Percentiles rank a stretch among this genome's conserved stretches.
These are phyloP conservation scores for Colletotrichum lentis DNA, from an alignment of 2,329 filamentous ascomycete genomes.

Conservation along the genomic window DNA sequence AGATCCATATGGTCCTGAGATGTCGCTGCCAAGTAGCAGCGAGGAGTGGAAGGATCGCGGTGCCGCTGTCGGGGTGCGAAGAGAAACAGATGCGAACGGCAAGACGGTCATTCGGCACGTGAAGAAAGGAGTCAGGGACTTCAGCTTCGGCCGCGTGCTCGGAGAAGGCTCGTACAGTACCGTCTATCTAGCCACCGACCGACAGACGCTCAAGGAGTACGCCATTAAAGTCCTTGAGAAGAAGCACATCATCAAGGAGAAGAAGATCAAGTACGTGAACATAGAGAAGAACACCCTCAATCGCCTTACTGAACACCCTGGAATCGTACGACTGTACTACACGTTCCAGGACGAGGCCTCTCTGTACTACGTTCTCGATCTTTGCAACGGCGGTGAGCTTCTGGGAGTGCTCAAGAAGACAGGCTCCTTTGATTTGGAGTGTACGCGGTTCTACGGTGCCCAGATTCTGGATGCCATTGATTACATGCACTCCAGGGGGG, in stretches of 20 bases:
- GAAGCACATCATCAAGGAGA: constrained; percentile 99
- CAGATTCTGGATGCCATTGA: constrained; percentile 96
- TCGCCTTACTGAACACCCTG: constrained; percentile 92
- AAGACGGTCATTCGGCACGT: constrained; percentile 82
- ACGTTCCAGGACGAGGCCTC: constrained; percentile 98
- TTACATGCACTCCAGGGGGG: constrained; percentile 96
- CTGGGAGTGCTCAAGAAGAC: constrained; percentile 93
- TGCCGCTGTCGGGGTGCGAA: constrained; percentile 82
- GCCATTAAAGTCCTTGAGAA: constrained; percentile 99
- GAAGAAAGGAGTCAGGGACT: constrained; percentile 97
- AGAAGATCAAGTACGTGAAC: constrained; percentile 99
- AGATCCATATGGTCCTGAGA: constrained; percentile 50
- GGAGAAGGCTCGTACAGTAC: constrained; percentile 99
- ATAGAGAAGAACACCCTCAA: constrained; percentile 99
- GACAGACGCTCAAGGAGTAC: constrained; percentile 93
- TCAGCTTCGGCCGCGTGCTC: constrained; percentile 87
- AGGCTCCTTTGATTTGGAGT: constrained; percentile 93
- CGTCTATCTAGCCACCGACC: constrained; percentile 89
- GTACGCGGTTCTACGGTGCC: constrained; percentile 90
- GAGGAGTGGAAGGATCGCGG: constrained; percentile 97
- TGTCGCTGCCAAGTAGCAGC: constrained; percentile 64
- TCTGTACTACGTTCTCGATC: constrained; percentile 94
- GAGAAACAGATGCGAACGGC: constrained; percentile 86
- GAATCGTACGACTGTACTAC: constrained; percentile 95
- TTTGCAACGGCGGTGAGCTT: constrained; percentile 91